These are phyloP conservation scores for Phoma sp. DNA, from an alignment of 2,329 filamentous ascomycete species.

Conservation along the genomic window DNA sequence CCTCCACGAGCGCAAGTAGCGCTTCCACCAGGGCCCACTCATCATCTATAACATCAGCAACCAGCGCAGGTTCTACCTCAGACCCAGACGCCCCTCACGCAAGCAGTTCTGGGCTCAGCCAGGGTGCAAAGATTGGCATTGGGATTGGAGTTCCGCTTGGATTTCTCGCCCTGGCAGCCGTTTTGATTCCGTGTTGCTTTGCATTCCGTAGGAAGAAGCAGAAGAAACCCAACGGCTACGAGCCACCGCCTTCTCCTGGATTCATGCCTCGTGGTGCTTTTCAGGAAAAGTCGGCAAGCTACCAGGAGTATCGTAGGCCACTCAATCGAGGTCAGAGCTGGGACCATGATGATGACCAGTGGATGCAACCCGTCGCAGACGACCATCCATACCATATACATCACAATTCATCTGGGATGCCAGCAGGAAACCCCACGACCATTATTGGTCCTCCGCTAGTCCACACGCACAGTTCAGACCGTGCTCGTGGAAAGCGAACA, in stretches of 20 bases:
- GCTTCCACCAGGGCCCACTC: slow-evolving; percentile 7
- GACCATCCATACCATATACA: slow-evolving; percentile 2
- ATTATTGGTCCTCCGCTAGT: slow-evolving; percentile 36
- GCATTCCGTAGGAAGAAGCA: slow-evolving; percentile 36
- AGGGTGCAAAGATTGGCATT: slow-evolving; percentile 42
- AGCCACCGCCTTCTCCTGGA: slow-evolving; percentile 44
- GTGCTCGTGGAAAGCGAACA: slow-evolving; percentile 41
- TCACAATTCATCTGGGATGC: slow-evolving; percentile 16
- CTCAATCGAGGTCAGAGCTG: slow-evolving; percentile 32
- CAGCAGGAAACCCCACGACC: slow-evolving; percentile 28
- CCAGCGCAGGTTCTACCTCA: slow-evolving; percentile 18
- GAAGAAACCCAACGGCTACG: slow-evolving; percentile 31
- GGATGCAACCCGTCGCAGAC: slow-evolving; percentile 13
- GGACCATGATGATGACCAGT: slow-evolving; percentile 43
- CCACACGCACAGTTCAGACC: slow-evolving; percentile 46
- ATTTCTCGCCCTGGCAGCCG: slow-evolving; percentile 59
- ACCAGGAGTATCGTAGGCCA: slow-evolving; percentile 32
- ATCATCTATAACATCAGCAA: slow-evolving; percentile 2
- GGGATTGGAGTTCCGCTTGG: slow-evolving; percentile 61
- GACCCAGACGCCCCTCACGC: slow-evolving; percentile 27
- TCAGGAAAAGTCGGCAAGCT: slow-evolving; percentile 35
- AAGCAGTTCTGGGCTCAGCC: slow-evolving; percentile 29
- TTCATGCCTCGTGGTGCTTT: slow-evolving; percentile 49
- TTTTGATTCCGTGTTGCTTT: slow-evolving; percentile 36
- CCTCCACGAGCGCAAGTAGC: slow-evolving; percentile 1